Evolutionary conservation across 352 stramenopile species (phyloP).

Genomic region (Phytopythium montanum): DNA sequence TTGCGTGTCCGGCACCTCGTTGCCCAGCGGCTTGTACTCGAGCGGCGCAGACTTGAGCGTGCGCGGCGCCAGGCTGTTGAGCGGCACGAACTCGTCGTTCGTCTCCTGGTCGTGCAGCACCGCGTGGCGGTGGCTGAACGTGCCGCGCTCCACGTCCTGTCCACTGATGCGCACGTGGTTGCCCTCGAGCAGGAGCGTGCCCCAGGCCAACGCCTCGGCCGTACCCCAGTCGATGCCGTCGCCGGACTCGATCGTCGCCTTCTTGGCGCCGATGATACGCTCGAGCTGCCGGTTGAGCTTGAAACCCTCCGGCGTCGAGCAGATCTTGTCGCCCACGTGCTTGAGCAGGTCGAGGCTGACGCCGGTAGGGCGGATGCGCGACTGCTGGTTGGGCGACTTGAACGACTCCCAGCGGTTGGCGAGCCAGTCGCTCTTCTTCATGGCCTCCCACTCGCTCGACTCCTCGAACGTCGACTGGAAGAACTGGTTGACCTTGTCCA

Average conservation of each 20-base stretch:
- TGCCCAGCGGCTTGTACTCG: constrained; percentile 35
- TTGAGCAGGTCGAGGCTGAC: constrained; percentile 91
- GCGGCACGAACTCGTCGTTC: constrained; percentile 92
- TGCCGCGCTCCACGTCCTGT: constrained; percentile 88
- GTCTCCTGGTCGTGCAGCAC: constrained; percentile 88
- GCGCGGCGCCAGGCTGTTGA: too few species aligned
- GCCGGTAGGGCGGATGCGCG: constrained; percentile 89
- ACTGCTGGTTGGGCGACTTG: constrained; percentile 94
- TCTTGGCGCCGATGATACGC: constrained; percentile 90
- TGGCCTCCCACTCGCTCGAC: constrained; percentile 90
- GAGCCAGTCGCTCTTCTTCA: constrained; percentile 94
- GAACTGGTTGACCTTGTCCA: constrained; percentile 83
- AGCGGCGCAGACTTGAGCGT: too few species aligned
- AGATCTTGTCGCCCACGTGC: constrained; percentile 88
- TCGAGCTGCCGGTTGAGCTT: constrained; percentile 84
- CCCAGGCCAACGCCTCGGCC: constrained; percentile 86
- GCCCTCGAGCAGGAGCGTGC: constrained; percentile 80
- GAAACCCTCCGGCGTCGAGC: constrained; percentile 76
- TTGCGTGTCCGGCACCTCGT: too few species aligned
- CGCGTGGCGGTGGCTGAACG: constrained; percentile 88
- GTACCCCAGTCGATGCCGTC: constrained; percentile 87
- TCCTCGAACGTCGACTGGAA: constrained; percentile 93
- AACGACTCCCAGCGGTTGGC: constrained; percentile 95
- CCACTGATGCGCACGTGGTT: constrained; percentile 81
- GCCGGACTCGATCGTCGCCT: constrained; percentile 74